These are phyloP conservation scores for Westerdykella sp. DNA, from an alignment of 2,329 filamentous ascomycete species.

Conservation along the genomic window DNA sequence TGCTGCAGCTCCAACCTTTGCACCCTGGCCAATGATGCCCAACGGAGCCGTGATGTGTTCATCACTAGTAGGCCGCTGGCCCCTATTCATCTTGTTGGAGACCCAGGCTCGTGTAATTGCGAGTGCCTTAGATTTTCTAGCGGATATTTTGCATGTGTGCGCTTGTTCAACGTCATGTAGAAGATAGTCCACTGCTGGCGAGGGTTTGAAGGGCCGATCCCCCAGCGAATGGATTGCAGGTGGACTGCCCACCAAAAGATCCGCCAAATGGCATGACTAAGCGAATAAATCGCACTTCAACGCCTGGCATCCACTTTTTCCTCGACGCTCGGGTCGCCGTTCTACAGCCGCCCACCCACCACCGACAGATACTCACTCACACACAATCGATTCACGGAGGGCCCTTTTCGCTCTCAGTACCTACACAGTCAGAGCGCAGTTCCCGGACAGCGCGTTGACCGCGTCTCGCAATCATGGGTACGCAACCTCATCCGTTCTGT, in stretches of 20 bases:
- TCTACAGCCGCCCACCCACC: conserved; percentile 10
- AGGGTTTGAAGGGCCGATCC: neutral
- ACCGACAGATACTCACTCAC: conserved; percentile 15
- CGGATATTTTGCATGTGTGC: too few species aligned
- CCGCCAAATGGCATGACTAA: conserved; percentile 10
- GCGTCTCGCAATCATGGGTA: conserved; percentile 55
- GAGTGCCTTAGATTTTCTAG: too few species aligned
- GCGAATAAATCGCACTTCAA: conserved; percentile 15
- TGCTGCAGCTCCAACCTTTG: conserved; percentile 22
- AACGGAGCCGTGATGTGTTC: conserved; percentile 22
- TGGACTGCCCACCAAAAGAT: neutral
- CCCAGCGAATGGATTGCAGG: neutral
- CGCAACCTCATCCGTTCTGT: conserved; percentile 21
- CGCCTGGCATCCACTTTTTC: conserved; percentile 21
- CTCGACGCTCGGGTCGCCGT: conserved; percentile 16
- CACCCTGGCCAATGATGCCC: neutral
- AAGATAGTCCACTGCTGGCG: neutral
- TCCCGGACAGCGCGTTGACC: conserved; percentile 33
- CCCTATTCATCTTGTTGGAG: neutral
- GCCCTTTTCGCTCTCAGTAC: conserved; percentile 24
- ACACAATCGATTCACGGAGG: conserved; percentile 21
- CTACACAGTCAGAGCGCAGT: conserved; percentile 32
- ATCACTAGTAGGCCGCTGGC: conserved; percentile 1
- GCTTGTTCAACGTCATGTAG: neutral
- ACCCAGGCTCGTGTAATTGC: too few species aligned